Evolutionary conservation across 371 early-diverging fungal genomes (phyloP).

Genomic region (Saksenaea vasiformis): DNA sequence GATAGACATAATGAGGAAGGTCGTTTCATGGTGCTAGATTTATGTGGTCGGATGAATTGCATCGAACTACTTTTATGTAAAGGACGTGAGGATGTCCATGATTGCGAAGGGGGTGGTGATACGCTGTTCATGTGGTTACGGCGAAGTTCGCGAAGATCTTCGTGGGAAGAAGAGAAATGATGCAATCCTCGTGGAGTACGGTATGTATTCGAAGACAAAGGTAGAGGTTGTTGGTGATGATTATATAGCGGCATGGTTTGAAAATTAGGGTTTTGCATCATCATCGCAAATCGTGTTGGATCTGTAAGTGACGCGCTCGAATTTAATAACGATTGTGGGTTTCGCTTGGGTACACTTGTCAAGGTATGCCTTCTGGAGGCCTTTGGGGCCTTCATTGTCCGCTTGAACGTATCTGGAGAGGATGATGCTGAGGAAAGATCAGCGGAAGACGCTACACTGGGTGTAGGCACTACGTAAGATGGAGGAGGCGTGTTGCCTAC

Average conservation of each 20-base stretch:
- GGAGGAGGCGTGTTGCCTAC: slow-evolving; percentile 2
- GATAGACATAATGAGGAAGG: background rate
- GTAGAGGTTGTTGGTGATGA: slow-evolving; percentile 15
- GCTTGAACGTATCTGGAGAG: slow-evolving; percentile 19
- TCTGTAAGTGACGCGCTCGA: slow-evolving; percentile 24
- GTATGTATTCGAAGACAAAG: background rate
- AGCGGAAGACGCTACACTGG: background rate
- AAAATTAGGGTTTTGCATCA: slow-evolving; percentile 10
- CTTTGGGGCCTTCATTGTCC: slow-evolving; percentile 12
- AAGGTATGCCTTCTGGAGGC: background rate
- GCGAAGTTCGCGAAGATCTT: slow-evolving; percentile 18
- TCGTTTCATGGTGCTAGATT: background rate
- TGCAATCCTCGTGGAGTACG: slow-evolving; percentile 20
- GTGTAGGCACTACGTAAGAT: background rate
- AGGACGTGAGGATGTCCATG: background rate
- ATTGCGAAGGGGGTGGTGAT: background rate
- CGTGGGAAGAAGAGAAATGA: slow-evolving; percentile 21
- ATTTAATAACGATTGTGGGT: slow-evolving; percentile 14
- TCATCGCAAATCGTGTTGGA: slow-evolving; percentile 16
- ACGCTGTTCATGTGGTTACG: slow-evolving; percentile 9
- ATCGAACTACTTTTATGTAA: slow-evolving; percentile 1
- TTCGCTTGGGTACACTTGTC: background rate
- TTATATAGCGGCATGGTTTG: slow-evolving; percentile 18
- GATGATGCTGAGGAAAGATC: slow-evolving; percentile 28
- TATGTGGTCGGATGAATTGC: background rate